These are phyloP conservation scores for Kregervanrija pseudodelftensis DNA, from an alignment of 805 yeast species.

Conservation along the genomic window DNA sequence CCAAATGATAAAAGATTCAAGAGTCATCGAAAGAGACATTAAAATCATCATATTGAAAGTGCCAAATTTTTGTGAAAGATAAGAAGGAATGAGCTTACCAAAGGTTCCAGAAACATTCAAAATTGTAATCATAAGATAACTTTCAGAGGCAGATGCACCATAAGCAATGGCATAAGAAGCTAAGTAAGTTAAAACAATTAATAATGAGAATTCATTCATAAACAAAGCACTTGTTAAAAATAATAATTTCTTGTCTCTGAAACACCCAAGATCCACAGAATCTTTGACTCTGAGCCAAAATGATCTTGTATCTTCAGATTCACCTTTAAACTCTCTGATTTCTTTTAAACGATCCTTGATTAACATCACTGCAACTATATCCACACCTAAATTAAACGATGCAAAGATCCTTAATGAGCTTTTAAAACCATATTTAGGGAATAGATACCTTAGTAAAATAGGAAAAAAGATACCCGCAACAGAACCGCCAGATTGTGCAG, in stretches of 20 bases:
- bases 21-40: slow-evolving; percentile 39
- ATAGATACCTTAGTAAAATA: slow-evolving; percentile 41
- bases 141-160: slow-evolving; percentile 36
- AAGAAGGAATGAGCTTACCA: slow-evolving; percentile 28
- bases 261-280: slow-evolving; percentile 33
- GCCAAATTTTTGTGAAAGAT: slow-evolving; percentile 34
- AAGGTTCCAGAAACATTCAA: slow-evolving; percentile 38
- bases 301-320: slow-evolving; percentile 12
- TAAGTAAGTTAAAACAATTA: slow-evolving; percentile 41
- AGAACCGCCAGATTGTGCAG: slow-evolving; percentile 47
- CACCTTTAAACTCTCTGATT: slow-evolving; percentile 17
- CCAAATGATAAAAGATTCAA: slow-evolving; percentile 52
- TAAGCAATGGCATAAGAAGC: slow-evolving; percentile 46
- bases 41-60: slow-evolving; percentile 44
- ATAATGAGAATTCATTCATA: slow-evolving; percentile 39
- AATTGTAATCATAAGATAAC: slow-evolving; percentile 42
- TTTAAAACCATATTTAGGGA: slow-evolving; percentile 40
- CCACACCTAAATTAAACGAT: slow-evolving; percentile 35
- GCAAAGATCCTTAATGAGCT: slow-evolving; percentile 54
- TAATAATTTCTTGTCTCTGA: slow-evolving; percentile 34
- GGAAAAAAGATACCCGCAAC: slow-evolving; percentile 50
- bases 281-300: slow-evolving; percentile 15
- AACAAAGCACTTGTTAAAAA: slow-evolving; percentile 35
- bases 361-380: slow-evolving; percentile 28
- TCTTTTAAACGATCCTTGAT: slow-evolving; percentile 35